Percentiles rank a stretch among this genome's conserved stretches.
These are phyloP conservation scores for Candida xiaguanensis DNA, from an alignment of 805 yeast species.

Conservation along the genomic window DNA sequence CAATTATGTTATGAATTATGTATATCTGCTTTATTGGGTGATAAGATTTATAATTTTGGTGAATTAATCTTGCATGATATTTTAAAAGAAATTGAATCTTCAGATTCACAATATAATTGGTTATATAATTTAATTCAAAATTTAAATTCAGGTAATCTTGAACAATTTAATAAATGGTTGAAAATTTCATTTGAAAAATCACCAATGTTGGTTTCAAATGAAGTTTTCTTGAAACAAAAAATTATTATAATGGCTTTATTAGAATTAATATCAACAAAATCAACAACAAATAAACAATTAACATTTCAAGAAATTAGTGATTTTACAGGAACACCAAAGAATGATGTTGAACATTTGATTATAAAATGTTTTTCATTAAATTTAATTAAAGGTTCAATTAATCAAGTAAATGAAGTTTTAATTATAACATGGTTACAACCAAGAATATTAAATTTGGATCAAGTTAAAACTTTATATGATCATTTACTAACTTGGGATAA, in stretches of 20 bases:
- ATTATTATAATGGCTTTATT: conserved; percentile 88
- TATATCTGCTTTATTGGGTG: conserved; percentile 85
- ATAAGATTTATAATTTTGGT: conserved; percentile 90
- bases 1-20: conserved; percentile 69
- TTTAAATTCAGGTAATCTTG: conserved; percentile 75
- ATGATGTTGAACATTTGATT: conserved; percentile 84
- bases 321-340: conserved; percentile 59
- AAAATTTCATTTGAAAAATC: conserved; percentile 33
- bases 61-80: conserved; percentile 90
- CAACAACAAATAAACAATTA: conserved; percentile 70
- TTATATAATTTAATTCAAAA: conserved; percentile 64
- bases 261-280: conserved; percentile 76
- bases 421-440: conserved; percentile 95
- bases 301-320: conserved; percentile 69
- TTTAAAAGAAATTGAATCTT: conserved; percentile 44
- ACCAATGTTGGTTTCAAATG: conserved; percentile 56
- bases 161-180: conserved; percentile 53
- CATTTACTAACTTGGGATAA: conserved; percentile 76
- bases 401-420: conserved; percentile 76
- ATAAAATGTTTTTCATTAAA: conserved; percentile 88
- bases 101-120: conserved; percentile 58
- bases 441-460: conserved; percentile 78
- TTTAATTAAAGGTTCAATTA: conserved; percentile 83
- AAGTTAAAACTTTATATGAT: conserved; percentile 70
- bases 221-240: conserved; percentile 77